Evolutionary conservation across 495 filamentous ascomycete species (phyloP), one percentile per base, ranked within the genome.

Genomic region (Penicilliopsis zonata): DNA sequence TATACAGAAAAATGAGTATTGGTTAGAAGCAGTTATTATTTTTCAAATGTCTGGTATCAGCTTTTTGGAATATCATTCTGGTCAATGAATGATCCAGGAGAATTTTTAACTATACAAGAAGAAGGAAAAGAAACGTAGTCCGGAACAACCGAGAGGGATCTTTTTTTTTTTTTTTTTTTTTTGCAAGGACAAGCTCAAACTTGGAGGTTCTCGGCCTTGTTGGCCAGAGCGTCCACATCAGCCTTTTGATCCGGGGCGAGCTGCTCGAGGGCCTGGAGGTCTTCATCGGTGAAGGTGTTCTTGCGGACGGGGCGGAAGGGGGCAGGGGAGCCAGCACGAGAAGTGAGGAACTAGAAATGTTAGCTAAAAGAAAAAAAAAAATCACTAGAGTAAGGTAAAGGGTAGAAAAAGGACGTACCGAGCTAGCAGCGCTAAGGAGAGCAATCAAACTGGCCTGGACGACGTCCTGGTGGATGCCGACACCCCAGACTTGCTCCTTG

Each of bases 381-480:
- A 31, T 16, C 18, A 25, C 18, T 19, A 33, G 16, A 9, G 23
- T 15, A 23, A n/a, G 26, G 22, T 16, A 9, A 26, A 36, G 18
- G 28, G 20, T 12, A 8, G 16, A 15, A 10, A 25, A 23, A 22
- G 28, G 30, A 70, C 82, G 72, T 70, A 90, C 87, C 44, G 80
- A 90, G 61, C 74, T 82, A 19, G 90, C 90, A 19, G 90, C 90
- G 34, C 75, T 77, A 46, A 98, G 63, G 28, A 96, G 66, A 24
- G 90, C 88, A 52, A 87, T 83, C 50, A 98, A 68, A 56, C 78
- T 86, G 43, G 83, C 85, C 58, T 94, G 86, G 9, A 93, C 86
- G 22, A 92, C 82, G 61, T 98, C 90, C 46, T 88, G 78, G 53
- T 95, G 84, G 40, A 98, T 84, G 31, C 88, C 90, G 13, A 98